Conservation (phyloP, 2,329 filamentous ascomycete genomes). For the Ophiocordyceps camponoti-leonardi region DNA sequence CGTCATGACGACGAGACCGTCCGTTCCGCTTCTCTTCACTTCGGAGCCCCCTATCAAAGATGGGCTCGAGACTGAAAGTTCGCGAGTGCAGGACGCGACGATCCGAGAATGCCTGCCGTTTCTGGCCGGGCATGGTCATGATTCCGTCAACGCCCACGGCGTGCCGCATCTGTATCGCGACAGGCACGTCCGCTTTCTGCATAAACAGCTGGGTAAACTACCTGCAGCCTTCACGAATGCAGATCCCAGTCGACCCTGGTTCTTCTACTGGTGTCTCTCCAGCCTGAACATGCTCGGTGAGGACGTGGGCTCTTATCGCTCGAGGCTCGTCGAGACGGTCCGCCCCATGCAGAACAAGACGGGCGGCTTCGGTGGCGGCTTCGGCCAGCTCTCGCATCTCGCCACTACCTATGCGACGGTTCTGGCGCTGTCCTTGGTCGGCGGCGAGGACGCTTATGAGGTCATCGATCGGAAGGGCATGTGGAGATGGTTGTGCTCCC, state of each 20-base stretch:
- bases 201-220: constrained; percentile 39
- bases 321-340: constrained; percentile 58
- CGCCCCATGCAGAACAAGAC: constrained; percentile 62
- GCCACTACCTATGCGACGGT: constrained; percentile 78
- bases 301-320: constrained; percentile 49
- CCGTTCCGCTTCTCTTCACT: constrained; percentile 28
- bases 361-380: constrained; percentile 88
- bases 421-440: constrained; percentile 62
- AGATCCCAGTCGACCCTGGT: constrained; percentile 84
- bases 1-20: neutral
- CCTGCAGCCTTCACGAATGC: constrained; percentile 54
- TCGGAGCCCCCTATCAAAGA: constrained; percentile 47
- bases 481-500: constrained; percentile 76
- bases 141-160: constrained; percentile 49
- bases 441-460: constrained; percentile 54
- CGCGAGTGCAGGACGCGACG: constrained; percentile 49
- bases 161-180: constrained; percentile 56
- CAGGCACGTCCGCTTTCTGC: constrained; percentile 45
- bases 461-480: constrained; percentile 67
- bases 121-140: constrained; percentile 33
- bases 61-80: constrained; percentile 48
- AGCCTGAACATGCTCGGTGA: constrained; percentile 62
- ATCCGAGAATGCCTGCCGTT: constrained; percentile 52
- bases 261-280: constrained; percentile 81
- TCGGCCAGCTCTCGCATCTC: constrained; percentile 75